Conservation (phyloP, 495 filamentous ascomycete genomes). For the Daldinia loculata region DNA sequence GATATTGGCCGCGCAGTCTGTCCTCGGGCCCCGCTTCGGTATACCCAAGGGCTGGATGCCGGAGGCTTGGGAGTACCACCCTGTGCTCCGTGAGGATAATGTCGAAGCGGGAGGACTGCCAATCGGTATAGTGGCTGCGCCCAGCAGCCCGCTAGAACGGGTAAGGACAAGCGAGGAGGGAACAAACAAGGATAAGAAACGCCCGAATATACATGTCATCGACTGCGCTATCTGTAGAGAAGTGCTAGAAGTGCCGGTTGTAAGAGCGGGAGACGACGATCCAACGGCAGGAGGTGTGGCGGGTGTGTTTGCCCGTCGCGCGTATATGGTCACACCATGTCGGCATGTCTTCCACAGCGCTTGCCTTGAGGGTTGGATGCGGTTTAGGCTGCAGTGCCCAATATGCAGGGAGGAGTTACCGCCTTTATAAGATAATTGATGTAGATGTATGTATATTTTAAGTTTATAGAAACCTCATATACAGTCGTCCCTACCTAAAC, state of each 20-base stretch:
- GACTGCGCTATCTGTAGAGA: conserved; percentile 97
- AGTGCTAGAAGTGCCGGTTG: conserved; percentile 84
- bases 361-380: conserved; percentile 97
- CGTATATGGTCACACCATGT: conserved; percentile 98
- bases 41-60: conserved; percentile 74
- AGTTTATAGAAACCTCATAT: background rate
- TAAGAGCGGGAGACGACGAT: conserved; percentile 65
- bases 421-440: conserved; percentile 71
- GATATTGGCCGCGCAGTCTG: conserved; percentile 76
- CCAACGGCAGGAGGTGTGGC: conserved; percentile 64
- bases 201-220: conserved; percentile 57
- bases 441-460: background rate
- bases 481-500: background rate
- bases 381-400: conserved; percentile 89
- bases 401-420: conserved; percentile 92
- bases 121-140: conserved; percentile 67
- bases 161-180: conserved; percentile 43
- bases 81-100: conserved; percentile 84
- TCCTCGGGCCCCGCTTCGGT: conserved; percentile 83
- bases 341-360: conserved; percentile 93
- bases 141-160: conserved; percentile 46
- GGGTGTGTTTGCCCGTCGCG: conserved; percentile 76
- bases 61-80: conserved; percentile 93
- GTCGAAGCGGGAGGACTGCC: conserved; percentile 79
- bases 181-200: conserved; percentile 48